Conservation (phyloP, 108 stramenopile genomes). For the Seminavis robusta region DNA sequence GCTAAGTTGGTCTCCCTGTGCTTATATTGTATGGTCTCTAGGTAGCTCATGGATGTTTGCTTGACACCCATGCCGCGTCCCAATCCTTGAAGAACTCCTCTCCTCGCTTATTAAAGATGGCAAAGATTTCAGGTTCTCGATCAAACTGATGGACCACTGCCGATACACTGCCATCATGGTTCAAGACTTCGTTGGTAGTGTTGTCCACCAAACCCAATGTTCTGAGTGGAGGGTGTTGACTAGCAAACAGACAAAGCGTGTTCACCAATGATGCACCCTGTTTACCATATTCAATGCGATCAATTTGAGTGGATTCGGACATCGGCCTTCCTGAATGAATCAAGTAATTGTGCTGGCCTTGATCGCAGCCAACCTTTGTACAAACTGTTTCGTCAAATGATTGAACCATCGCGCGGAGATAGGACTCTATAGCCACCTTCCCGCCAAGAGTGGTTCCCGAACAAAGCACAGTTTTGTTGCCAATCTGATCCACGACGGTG, state of each 20-base stretch:
- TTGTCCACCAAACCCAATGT: background rate
- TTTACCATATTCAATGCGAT: background rate
- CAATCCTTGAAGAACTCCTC: too few species aligned
- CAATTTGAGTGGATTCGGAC: slow-evolving; percentile 6
- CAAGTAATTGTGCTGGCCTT: slow-evolving; percentile 18
- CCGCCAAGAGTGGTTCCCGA: slow-evolving; percentile 32
- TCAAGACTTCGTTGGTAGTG: background rate
- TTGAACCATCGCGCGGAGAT: slow-evolving; percentile 8
- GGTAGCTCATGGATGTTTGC: too few species aligned
- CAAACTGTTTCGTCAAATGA: slow-evolving; percentile 7
- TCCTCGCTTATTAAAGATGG: too few species aligned
- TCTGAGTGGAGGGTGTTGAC: too few species aligned
- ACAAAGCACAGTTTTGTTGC: slow-evolving; percentile 12
- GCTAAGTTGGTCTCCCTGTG: too few species aligned
- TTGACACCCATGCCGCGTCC: too few species aligned
- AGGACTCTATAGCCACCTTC: slow-evolving; percentile 18
- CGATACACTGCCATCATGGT: slow-evolving; percentile 4
- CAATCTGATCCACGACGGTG: background rate
- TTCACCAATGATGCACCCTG: background rate
- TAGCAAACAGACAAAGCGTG: too few species aligned
- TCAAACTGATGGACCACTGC: slow-evolving; percentile 19
- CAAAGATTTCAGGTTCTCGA: too few species aligned
- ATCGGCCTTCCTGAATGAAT: slow-evolving; percentile 3
- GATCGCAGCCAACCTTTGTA: slow-evolving; percentile 8
- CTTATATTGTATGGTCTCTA: too few species aligned